phyloP scores from a whole-genome alignment of 2,329 filamentous ascomycete genomes.

The Botryotinia narcissicola region DNA sequence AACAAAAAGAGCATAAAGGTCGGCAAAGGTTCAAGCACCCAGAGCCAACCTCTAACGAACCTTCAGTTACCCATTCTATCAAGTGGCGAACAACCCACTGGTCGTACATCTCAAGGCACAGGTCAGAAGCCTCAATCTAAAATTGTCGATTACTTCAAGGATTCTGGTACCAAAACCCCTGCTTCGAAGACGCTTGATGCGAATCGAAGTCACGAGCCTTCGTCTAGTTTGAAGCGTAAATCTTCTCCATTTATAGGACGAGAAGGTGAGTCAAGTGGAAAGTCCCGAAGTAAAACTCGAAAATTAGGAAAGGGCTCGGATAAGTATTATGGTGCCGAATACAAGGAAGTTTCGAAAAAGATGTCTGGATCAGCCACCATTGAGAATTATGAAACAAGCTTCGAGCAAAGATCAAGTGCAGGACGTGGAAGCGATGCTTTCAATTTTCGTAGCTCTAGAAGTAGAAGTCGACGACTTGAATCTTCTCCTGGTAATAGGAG shows the following conservation, averaged over 20 bases:
- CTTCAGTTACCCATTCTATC: neutral
- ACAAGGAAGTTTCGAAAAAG: neutral
- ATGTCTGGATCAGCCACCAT: neutral
- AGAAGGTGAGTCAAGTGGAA: neutral
- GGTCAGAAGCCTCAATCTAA: neutral
- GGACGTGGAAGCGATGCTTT: neutral
- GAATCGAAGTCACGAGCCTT: neutral
- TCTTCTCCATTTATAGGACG: neutral
- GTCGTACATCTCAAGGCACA: neutral
- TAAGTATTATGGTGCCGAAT: conserved; percentile 1
- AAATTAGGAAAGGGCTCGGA: neutral
- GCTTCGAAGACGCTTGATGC: neutral
- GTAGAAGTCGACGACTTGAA: conserved; percentile 9
- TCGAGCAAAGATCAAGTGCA: neutral
- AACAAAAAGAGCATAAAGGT: neutral
- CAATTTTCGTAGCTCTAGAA: conserved; percentile 3
- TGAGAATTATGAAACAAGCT: neutral
- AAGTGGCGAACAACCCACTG: neutral
- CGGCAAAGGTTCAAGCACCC: no score
- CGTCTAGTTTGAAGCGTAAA: conserved; percentile 5
- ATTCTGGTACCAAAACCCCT: neutral
- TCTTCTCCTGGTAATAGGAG: neutral
- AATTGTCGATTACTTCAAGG: conserved; percentile 6
- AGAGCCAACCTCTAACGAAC: neutral
- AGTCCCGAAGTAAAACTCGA: conserved; percentile 6